phyloP scores from a whole-genome alignment of 116 monocot species.

The Posidonia oceanica region DNA sequence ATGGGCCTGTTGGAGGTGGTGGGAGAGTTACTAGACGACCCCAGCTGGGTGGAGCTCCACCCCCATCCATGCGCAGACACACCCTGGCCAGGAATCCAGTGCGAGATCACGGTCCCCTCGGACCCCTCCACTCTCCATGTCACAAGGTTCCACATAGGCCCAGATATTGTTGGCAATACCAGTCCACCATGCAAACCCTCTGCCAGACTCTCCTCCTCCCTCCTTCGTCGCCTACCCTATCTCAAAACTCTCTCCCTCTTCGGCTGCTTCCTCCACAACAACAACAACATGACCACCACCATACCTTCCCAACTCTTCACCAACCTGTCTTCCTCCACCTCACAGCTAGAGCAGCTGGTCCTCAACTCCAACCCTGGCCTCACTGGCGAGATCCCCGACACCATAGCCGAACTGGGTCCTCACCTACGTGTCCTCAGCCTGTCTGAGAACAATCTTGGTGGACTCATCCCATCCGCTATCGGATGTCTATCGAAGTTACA shows the following conservation, averaged over 20 bases:
- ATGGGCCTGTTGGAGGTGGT: conserved; percentile 28
- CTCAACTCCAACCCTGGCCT: conserved; percentile 49
- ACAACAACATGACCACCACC: too few relatives aligned
- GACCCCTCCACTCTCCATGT: conserved; percentile 31
- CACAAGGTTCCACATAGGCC: conserved; percentile 47
- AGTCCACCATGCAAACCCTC: conserved; percentile 30
- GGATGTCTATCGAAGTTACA: conserved; percentile 14
- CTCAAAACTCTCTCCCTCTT: conserved; percentile 57
- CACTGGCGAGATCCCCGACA: too few relatives aligned
- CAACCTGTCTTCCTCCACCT: conserved; percentile 28
- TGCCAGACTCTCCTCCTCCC: conserved; percentile 17
- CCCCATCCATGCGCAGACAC: conserved; percentile 61
- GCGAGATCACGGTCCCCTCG: conserved; percentile 21
- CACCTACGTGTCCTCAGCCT: conserved; percentile 1
- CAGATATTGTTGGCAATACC: conserved; percentile 9
- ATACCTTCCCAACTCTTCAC: conserved; percentile 18
- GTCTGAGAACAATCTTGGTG: conserved; percentile 42
- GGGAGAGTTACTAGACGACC: conserved; percentile 29
- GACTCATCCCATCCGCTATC: conserved; percentile 27
- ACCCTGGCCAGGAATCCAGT: conserved; percentile 63
- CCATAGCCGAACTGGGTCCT: too few relatives aligned
- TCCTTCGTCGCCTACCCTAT: conserved; percentile 34
- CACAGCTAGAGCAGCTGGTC: conserved; percentile 46
- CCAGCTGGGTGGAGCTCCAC: conserved; percentile 40
- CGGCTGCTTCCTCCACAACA: conserved; percentile 28